Evolutionary conservation across 1,284 basidiomycete genomes (phyloP).

Genomic region (Termitomyces sp.): DNA sequence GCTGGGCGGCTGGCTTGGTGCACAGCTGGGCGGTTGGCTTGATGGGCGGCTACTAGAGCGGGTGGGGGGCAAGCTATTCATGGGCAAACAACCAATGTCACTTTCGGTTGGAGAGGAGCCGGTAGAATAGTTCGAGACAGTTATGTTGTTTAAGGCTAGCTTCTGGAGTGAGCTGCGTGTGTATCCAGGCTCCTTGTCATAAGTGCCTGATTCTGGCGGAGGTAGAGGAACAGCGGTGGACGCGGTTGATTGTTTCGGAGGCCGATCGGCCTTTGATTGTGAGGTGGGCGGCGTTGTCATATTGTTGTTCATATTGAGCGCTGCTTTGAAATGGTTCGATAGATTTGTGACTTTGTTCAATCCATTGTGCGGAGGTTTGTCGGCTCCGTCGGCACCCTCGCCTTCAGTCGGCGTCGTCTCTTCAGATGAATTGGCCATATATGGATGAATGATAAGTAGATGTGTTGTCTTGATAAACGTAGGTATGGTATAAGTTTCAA

Average conservation of each 20-base stretch:
- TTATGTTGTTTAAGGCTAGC: conserved; percentile 25
- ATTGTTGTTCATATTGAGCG: conserved; percentile 13
- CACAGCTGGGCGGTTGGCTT: conserved; percentile 51
- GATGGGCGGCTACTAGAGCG: conserved; percentile 51
- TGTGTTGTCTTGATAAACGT: not conserved
- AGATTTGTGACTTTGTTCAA: conserved; percentile 20
- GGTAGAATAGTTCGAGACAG: conserved; percentile 21
- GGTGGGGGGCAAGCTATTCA: conserved; percentile 41
- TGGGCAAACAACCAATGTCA: conserved; percentile 52
- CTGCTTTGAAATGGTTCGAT: conserved; percentile 15
- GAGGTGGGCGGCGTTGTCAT: conserved; percentile 6
- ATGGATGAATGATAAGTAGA: conserved; percentile 12
- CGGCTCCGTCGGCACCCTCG: conserved; percentile 52
- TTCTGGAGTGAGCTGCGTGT: conserved; percentile 44
- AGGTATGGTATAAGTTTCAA: not conserved
- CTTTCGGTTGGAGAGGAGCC: conserved; percentile 43
- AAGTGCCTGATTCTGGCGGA: conserved; percentile 45
- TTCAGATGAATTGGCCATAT: conserved; percentile 40
- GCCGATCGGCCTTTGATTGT: conserved; percentile 7
- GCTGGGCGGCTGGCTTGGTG: conserved; percentile 54
- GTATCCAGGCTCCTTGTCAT: conserved; percentile 52
- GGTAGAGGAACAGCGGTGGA: conserved; percentile 42
- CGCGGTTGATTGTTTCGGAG: conserved; percentile 14
- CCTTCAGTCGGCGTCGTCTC: conserved; percentile 52
- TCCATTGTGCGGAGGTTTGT: conserved; percentile 48